phyloP scores from a whole-genome alignment of 495 filamentous ascomycete species.

The Evernia prunastri region DNA sequence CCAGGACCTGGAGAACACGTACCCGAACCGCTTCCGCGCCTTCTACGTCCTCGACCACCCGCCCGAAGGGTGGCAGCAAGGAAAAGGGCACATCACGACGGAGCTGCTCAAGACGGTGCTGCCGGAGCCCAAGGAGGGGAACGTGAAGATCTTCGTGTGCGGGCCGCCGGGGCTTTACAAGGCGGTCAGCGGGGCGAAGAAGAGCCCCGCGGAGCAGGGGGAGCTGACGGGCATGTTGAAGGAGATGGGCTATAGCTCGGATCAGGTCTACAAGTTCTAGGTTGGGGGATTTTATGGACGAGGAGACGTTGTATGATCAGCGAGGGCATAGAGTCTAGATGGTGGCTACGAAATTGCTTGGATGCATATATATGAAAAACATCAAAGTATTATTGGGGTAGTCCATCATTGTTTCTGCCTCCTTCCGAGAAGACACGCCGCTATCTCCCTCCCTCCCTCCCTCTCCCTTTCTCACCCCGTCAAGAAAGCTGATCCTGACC shows the following conservation, averaged over 20 bases:
- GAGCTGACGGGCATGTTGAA: conserved; percentile 78
- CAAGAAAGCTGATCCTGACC: too few relatives aligned
- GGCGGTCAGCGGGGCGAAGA: conserved; percentile 81
- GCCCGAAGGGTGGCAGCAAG: conserved; percentile 34
- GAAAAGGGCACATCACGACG: conserved; percentile 51
- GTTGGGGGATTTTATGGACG: too few relatives aligned
- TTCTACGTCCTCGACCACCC: conserved; percentile 54
- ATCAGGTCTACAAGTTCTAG: conserved; percentile 98
- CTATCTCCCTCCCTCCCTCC: not conserved
- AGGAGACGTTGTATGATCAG: not conserved
- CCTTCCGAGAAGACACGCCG: too few relatives aligned
- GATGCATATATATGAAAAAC: too few relatives aligned
- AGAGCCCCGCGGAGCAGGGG: conserved; percentile 83
- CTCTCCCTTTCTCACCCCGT: too few relatives aligned
- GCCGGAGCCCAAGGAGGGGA: conserved; percentile 40
- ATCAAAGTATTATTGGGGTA: too few relatives aligned
- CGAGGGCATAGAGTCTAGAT: conserved; percentile 10
- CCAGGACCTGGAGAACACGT: conserved; percentile 43
- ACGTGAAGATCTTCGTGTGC: conserved; percentile 63
- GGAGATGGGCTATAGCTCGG: conserved; percentile 83
- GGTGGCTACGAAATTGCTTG: too few relatives aligned
- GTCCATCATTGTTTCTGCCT: too few relatives aligned
- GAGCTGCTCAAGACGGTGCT: conserved; percentile 48
- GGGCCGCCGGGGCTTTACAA: conserved; percentile 89
- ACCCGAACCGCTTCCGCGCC: conserved; percentile 52